phyloP scores from a whole-genome alignment of 2,329 filamentous ascomycete species.

The Dothideomycetidae sp. region DNA sequence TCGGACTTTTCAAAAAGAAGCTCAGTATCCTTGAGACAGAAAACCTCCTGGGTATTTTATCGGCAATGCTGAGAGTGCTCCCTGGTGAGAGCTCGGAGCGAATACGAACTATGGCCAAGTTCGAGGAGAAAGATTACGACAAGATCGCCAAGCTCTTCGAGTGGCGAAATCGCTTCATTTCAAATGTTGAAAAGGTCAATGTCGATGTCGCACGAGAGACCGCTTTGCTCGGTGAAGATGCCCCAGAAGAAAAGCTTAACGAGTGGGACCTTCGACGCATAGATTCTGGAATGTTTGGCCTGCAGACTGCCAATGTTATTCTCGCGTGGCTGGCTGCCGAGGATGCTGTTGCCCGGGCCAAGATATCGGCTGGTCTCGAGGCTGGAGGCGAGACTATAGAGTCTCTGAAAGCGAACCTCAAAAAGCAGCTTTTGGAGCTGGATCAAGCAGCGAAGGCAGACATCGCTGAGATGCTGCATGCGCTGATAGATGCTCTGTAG shows the following conservation, averaged over 20 bases:
- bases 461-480: constrained; percentile 50
- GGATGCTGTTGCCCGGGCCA: constrained; percentile 58
- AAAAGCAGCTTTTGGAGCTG: constrained; percentile 51
- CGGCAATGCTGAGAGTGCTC: constrained; percentile 63
- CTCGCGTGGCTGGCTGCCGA: constrained; percentile 87
- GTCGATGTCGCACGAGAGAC: constrained; percentile 46
- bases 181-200: constrained; percentile 48
- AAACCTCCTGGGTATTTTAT: constrained; percentile 73
- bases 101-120: constrained; percentile 80
- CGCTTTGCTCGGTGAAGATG: constrained; percentile 39
- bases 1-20: constrained; percentile 77
- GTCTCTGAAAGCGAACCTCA: constrained; percentile 51
- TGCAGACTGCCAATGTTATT: constrained; percentile 73
- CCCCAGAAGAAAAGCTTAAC: constrained; percentile 46
- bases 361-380: constrained; percentile 48
- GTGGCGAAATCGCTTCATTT: constrained; percentile 56
- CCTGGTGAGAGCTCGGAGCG: constrained; percentile 64
- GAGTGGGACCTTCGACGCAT: constrained; percentile 64
- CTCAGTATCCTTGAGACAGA: constrained; percentile 54
- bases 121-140: constrained; percentile 85
- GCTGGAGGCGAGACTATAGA: constrained; percentile 53
- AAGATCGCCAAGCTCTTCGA: constrained; percentile 62
- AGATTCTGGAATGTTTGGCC: constrained; percentile 68
- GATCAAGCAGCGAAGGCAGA: constrained; percentile 36
- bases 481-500: constrained; percentile 31